Base-by-base conservation (phyloP, 1,284 basidiomycete genomes). In the Moesziomyces sp. region DNA sequence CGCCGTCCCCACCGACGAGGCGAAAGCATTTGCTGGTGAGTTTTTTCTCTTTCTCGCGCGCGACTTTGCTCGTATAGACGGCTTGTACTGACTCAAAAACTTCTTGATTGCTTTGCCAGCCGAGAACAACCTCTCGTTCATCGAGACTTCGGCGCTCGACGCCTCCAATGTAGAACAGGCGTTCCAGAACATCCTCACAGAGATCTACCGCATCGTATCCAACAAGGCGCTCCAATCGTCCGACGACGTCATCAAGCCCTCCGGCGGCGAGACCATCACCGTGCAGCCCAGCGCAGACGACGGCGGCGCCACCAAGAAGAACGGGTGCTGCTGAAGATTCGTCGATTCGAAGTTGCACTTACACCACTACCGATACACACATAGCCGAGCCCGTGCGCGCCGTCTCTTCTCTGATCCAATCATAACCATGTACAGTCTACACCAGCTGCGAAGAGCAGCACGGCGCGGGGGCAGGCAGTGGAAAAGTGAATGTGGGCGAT, bases 141-240 rank as follows among this genome's bases (percentile, higher is more conserved):
- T 99, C 80, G 96, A 99, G 88, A 99, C 96, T 68, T 99, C 97
- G 80, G 96, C 97, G 85, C 90, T 99, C 88, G 96, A 99, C 89
- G 94, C 95, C 77, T 94, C 93, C 56, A 98, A 98, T 86, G 97
- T 99, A 85, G 96, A 98, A 61, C 80, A 82, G 74, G 83, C 96
- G 55, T 99, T 99, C 91, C 94, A 98, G 86, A 95, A 91, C 80
- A 98, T 97, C 84, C 88, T 99, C 67, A 92, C 93, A 83, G 82
- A 84, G 48, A 84, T 84, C 59, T 84, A 84, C 79, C 82, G 81
- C 48, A 84, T 84, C 65, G 82, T 84, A 42, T 84, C 82, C 44
- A 84, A 83, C 79, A 83, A 83, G 80, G 80, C 81, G 34, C 66
- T 84, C 52, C 81, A 84, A 62, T 82, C 79, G 19, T 83, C 81